A percentile compares a stretch with the other conserved stretches of the same genome.
Evolutionary conservation across 805 yeast genomes (phyloP).

Genomic region (Metschnikowia proteae): DNA sequence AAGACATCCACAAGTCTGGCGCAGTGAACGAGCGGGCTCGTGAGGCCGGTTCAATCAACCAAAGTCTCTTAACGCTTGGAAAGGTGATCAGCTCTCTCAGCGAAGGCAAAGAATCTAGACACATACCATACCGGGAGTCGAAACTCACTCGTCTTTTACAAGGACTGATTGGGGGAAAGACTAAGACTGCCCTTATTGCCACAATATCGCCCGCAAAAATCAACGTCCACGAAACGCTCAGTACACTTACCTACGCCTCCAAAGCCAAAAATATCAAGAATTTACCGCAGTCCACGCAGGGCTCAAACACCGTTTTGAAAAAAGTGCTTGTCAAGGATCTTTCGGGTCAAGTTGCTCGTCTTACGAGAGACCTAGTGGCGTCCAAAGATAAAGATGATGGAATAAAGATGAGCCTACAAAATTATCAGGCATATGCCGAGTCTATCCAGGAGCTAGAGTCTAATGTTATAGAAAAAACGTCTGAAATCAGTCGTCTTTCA

Average conservation of each 20-base stretch:
- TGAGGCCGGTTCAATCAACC: slow-evolving; percentile 92
- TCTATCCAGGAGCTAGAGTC: slow-evolving; percentile 12
- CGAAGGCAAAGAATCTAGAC: slow-evolving; percentile 37
- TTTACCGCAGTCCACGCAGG: slow-evolving; percentile 49
- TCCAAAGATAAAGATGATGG: slow-evolving; percentile 59
- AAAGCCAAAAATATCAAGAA: slow-evolving; percentile 78
- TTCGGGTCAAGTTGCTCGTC: slow-evolving; percentile 50
- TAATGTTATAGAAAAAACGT: slow-evolving; percentile 9
- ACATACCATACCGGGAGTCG: slow-evolving; percentile 84
- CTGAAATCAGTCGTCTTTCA: slow-evolving; percentile 6
- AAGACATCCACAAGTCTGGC: slow-evolving; percentile 82
- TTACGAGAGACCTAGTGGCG: slow-evolving; percentile 59
- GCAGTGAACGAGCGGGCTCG: slow-evolving; percentile 82
- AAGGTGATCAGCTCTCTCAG: slow-evolving; percentile 68
- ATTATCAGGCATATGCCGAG: slow-evolving; percentile 34
- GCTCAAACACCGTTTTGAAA: slow-evolving; percentile 43
- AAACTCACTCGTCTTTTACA: slow-evolving; percentile 71
- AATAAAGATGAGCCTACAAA: slow-evolving; percentile 55
- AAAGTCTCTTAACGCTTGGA: slow-evolving; percentile 81
- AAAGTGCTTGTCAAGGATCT: slow-evolving; percentile 50
- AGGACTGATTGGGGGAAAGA: slow-evolving; percentile 82
- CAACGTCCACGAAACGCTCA: slow-evolving; percentile 75
- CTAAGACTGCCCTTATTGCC: slow-evolving; percentile 83
- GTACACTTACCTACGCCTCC: slow-evolving; percentile 84
- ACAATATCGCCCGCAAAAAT: slow-evolving; percentile 80